A percentile compares a stretch with the other conserved stretches of the same genome.
Evolutionary conservation across 1,284 basidiomycete genomes (phyloP).

Genomic region (Marasmius sp.): DNA sequence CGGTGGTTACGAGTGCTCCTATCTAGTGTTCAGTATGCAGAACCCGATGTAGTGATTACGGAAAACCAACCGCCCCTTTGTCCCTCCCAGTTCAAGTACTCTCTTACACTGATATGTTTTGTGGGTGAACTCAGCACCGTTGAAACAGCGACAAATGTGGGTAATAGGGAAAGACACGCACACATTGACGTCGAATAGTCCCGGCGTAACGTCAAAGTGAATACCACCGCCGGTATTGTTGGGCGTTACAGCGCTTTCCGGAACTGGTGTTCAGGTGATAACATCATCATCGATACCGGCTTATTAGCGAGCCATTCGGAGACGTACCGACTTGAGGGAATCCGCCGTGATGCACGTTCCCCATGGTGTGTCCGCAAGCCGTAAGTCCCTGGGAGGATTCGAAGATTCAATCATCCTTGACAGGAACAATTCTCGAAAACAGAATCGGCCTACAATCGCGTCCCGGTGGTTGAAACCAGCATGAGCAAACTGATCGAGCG

Average conservation of each 20-base stretch:
- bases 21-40: background rate
- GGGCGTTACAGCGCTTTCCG: conserved; percentile 13
- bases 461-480: conserved; percentile 23
- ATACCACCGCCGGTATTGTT: conserved; percentile 17
- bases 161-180: background rate
- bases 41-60: background rate
- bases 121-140: background rate
- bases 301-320: background rate
- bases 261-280: conserved; percentile 2
- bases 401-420: background rate
- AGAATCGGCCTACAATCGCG: conserved; percentile 18
- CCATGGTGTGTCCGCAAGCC: conserved; percentile 28
- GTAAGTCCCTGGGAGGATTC: conserved; percentile 14
- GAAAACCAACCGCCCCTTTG: conserved; percentile 15
- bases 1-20: conserved; percentile 18
- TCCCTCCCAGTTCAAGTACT: conserved; percentile 14
- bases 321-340: conserved; percentile 25
- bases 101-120: conserved; percentile 5
- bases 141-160: background rate
- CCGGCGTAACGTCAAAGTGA: conserved; percentile 17
- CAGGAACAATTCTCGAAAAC: background rate
- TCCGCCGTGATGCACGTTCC: conserved; percentile 25
- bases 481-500: conserved; percentile 19
- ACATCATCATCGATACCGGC: background rate
- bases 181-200: conserved; percentile 16